Conservation (phyloP, 768 basidiomycete genomes). For the Kwoniella bestiolae region DNA sequence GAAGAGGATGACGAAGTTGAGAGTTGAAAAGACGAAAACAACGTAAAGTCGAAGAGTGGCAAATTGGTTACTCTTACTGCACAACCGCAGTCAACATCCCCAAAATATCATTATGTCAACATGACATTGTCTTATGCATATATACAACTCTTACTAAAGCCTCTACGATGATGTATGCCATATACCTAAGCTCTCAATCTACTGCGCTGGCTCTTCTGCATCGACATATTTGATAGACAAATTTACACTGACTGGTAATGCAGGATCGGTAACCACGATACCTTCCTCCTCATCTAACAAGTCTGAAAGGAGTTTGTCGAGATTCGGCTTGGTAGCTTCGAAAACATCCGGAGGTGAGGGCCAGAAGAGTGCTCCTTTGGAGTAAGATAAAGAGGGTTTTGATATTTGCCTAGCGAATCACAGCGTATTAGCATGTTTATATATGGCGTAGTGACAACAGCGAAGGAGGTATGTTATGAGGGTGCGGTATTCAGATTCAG, state of each 20-base stretch:
- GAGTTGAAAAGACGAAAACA: neutral
- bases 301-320: constrained; percentile 82
- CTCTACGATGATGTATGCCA: neutral
- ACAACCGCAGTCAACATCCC: neutral
- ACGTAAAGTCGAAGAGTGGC: constrained; percentile 15
- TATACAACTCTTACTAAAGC: neutral
- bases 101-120: neutral
- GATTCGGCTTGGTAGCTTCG: constrained; percentile 83
- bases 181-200: neutral
- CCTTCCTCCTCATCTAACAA: constrained; percentile 76
- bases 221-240: constrained; percentile 57
- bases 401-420: constrained; percentile 79
- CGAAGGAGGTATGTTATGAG: too few species aligned
- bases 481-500: neutral
- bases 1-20: neutral
- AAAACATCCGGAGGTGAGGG: constrained; percentile 93
- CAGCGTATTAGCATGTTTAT: neutral
- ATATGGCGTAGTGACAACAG: too few species aligned
- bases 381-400: constrained; percentile 80
- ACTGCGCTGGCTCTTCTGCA: constrained; percentile 6
- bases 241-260: constrained; percentile 79
- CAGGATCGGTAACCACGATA: constrained; percentile 83
- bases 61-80: neutral
- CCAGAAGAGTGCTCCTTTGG: constrained; percentile 76
- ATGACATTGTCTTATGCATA: neutral